These are phyloP conservation scores for Acanthamoeba polyphaga DNA, from an alignment of 208 protist genomes.

Conservation along the genomic window DNA sequence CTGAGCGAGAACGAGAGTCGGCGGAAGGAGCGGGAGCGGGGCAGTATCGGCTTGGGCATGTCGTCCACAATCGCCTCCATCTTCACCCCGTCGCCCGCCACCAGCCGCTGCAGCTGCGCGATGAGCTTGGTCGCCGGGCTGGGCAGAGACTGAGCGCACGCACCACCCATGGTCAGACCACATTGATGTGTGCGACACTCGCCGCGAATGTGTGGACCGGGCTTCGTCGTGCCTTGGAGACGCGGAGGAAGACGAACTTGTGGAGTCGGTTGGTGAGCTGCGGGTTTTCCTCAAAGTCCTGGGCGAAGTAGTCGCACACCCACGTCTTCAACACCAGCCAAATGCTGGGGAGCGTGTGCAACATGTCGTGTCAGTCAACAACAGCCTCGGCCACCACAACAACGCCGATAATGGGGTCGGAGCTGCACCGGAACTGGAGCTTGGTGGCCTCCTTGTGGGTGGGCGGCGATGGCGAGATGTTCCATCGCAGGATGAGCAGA, in stretches of 20 bases:
- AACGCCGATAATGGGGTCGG: background rate
- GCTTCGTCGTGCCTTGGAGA: background rate
- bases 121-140: background rate
- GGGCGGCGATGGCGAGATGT: background rate
- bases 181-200: background rate
- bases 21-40: background rate
- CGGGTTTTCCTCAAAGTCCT: constrained; percentile 6
- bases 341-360: background rate
- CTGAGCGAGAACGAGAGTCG: background rate
- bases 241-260: background rate
- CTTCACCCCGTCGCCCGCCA: background rate
- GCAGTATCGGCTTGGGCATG: background rate
- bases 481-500: background rate
- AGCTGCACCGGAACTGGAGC: background rate
- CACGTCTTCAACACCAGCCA: constrained; percentile 19
- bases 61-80: background rate
- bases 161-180: background rate
- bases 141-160: background rate
- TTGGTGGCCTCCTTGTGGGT: background rate
- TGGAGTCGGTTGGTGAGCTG: background rate
- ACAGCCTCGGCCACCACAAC: no score
- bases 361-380: no score
- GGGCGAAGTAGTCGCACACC: background rate
- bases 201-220: background rate
- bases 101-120: background rate